A percentile compares a stretch with the other conserved stretches of the same genome.
These are phyloP conservation scores for Ophiostoma quercus DNA, from an alignment of 2,329 filamentous ascomycete genomes.

Conservation along the genomic window DNA sequence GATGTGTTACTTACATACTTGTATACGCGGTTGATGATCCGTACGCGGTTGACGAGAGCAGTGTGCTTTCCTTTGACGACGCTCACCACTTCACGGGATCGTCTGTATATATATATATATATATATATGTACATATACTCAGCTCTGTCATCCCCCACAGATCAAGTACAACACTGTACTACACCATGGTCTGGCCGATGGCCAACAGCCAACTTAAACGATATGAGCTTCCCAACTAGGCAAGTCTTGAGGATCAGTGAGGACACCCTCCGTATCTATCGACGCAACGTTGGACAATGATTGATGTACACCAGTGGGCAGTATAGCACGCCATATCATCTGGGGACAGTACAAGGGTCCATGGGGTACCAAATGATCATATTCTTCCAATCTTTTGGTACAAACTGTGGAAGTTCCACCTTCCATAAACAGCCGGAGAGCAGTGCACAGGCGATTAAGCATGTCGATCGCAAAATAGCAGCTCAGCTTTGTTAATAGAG, in stretches of 20 bases:
- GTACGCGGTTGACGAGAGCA: not conserved
- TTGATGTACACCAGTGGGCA: not conserved
- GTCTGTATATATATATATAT: not conserved
- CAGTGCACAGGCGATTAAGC: not conserved
- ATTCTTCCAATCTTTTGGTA: not conserved
- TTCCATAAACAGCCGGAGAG: not conserved
- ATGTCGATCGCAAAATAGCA: not conserved
- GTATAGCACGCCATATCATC: not conserved
- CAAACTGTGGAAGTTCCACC: not conserved
- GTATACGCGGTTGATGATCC: not conserved
- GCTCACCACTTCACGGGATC: not conserved
- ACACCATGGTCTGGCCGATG: not conserved
- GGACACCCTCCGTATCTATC: not conserved
- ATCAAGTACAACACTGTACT: not conserved
- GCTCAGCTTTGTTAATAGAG: not conserved
- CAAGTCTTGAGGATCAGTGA: not conserved
- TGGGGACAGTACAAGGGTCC: not conserved
- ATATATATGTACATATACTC: not conserved
- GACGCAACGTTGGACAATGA: not conserved
- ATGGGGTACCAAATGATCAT: not conserved
- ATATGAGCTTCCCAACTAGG: constrained; percentile 6
- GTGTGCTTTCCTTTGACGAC: not conserved
- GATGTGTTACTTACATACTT: not conserved
- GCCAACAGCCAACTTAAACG: not conserved
- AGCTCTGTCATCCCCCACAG: not conserved